A percentile compares a stretch with the other conserved stretches of the same genome.
Evolutionary conservation across 306 rosid genomes (phyloP).

Genomic region (Vigna mungo): DNA sequence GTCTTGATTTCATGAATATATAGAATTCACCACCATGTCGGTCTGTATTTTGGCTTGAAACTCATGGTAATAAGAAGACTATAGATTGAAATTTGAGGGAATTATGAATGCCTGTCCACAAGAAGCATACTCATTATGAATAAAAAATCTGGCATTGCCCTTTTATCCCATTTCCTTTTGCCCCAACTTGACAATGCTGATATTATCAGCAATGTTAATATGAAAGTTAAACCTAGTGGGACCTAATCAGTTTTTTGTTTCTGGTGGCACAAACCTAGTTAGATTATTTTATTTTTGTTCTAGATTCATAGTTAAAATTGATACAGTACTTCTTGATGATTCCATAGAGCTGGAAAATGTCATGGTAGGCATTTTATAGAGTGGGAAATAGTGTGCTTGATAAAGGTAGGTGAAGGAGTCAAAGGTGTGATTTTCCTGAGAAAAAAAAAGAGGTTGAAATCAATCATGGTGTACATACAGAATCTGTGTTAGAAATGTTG

Average conservation of each 20-base stretch:
- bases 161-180: too few species aligned
- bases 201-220: neutral
- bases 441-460: constrained; percentile 74
- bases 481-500: constrained; percentile 61
- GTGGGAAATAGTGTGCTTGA: constrained; percentile 35
- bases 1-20: constrained; percentile 40
- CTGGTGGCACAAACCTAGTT: constrained; percentile 5
- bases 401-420: constrained; percentile 50
- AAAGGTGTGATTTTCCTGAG: constrained; percentile 57
- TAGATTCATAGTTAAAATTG: neutral
- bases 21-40: constrained; percentile 33
- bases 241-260: too few species aligned
- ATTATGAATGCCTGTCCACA: constrained; percentile 17
- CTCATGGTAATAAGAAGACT: constrained; percentile 30
- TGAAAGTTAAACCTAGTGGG: neutral
- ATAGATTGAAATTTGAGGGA: constrained; percentile 17
- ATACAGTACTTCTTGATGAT: neutral
- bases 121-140: constrained; percentile 35
- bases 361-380: constrained; percentile 27
- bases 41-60: constrained; percentile 25
- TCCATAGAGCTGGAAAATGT: neutral
- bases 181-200: neutral
- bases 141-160: too few species aligned
- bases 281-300: neutral
- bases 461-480: constrained; percentile 65